These are phyloP conservation scores for Orbilia javanica DNA, from an alignment of 2,329 filamentous ascomycete genomes.

Conservation along the genomic window DNA sequence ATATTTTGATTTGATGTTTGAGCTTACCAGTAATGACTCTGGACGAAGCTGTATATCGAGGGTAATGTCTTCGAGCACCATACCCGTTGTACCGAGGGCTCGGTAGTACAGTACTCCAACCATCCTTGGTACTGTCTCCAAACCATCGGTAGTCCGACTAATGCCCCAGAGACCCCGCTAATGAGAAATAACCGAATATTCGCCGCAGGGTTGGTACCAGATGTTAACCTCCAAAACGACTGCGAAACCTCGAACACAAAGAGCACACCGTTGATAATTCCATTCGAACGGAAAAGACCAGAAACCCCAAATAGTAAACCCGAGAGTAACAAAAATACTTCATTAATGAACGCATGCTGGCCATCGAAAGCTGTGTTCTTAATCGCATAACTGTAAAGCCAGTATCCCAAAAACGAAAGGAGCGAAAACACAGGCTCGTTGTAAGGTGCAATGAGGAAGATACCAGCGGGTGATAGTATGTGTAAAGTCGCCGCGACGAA, in stretches of 20 bases:
- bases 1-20: neutral
- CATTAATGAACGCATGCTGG: slow-evolving; percentile 62
- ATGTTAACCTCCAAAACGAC: slow-evolving; percentile 53
- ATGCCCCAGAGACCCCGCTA: slow-evolving; percentile 75
- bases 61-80: slow-evolving; percentile 84
- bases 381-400: slow-evolving; percentile 73
- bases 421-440: slow-evolving; percentile 83
- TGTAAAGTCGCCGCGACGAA: slow-evolving; percentile 80
- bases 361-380: slow-evolving; percentile 63
- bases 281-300: slow-evolving; percentile 84
- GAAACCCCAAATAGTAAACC: slow-evolving; percentile 79
- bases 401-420: slow-evolving; percentile 79
- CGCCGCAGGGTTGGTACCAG: slow-evolving; percentile 62
- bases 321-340: slow-evolving; percentile 72
- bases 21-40: slow-evolving; percentile 84
- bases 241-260: slow-evolving; percentile 74
- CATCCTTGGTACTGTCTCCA: slow-evolving; percentile 57
- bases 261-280: slow-evolving; percentile 81
- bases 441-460: slow-evolving; percentile 91
- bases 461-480: slow-evolving; percentile 84
- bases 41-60: slow-evolving; percentile 92
- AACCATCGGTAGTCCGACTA: slow-evolving; percentile 74
- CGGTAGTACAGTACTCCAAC: slow-evolving; percentile 37
- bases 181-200: slow-evolving; percentile 71
- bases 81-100: slow-evolving; percentile 66